Conservation (phyloP, 2,329 filamentous ascomycete genomes). For the Aspergillus sp. region DNA sequence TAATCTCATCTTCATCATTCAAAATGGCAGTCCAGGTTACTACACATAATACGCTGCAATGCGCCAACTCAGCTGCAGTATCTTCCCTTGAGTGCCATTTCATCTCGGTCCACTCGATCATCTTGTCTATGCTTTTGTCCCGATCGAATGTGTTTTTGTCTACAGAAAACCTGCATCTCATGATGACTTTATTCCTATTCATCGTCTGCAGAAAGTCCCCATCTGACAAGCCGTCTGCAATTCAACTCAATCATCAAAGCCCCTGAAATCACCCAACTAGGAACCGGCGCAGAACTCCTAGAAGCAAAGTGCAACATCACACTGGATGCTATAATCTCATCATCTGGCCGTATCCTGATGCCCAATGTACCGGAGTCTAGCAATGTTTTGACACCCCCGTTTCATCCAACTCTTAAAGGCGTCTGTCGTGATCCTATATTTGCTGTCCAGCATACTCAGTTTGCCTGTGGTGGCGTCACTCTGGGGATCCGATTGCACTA, state of each 20-base stretch:
- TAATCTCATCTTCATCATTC: no score
- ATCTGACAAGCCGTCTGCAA: not conserved
- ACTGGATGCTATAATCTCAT: not conserved
- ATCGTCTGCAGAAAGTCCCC: not conserved
- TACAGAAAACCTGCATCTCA: not conserved
- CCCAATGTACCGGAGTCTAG: not conserved
- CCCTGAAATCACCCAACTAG: not conserved
- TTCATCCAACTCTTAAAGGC: not conserved
- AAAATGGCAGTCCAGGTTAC: not conserved
- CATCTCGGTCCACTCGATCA: not conserved
- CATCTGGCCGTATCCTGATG: not conserved
- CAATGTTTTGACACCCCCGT: not conserved
- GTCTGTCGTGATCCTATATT: not conserved
- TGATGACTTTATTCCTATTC: not conserved
- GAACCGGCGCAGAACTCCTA: not conserved
- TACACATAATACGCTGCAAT: not conserved
- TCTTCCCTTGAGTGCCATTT: not conserved
- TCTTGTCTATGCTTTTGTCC: not conserved
- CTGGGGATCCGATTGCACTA: conserved; percentile 4
- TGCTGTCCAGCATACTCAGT: conserved; percentile 4
- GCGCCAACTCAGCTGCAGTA: not conserved
- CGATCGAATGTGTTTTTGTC: not conserved
- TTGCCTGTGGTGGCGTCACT: conserved; percentile 3
- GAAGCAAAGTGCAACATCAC: not conserved
- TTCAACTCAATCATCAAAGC: not conserved